A percentile compares a stretch with the other conserved stretches of the same genome.
Evolutionary conservation across 495 filamentous ascomycete genomes (phyloP).

Genomic region (Aspergillus steynii): DNA sequence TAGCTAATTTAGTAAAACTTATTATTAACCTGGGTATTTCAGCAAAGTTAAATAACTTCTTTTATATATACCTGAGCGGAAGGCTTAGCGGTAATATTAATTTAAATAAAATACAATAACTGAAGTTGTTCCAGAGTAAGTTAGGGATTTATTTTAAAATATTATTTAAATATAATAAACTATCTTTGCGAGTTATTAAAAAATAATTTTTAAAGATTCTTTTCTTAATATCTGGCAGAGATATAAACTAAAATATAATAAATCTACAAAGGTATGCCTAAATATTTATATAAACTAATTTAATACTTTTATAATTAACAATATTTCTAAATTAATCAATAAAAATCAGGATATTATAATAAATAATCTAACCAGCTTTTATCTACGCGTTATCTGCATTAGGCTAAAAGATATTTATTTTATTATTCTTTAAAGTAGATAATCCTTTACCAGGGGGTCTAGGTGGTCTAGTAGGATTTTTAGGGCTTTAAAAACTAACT

Average conservation of each 20-base stretch:
- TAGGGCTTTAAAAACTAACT: no score
- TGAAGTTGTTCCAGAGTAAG: no score
- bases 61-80: conserved; percentile 1
- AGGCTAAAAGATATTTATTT: neutral
- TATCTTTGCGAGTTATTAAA: neutral
- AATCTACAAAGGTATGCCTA: neutral
- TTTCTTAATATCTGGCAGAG: neutral
- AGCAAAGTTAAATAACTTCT: neutral
- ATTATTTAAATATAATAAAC: neutral
- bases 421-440: no score
- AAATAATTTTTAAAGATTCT: no score
- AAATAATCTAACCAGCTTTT: neutral
- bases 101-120: neutral
- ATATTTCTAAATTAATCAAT: neutral
- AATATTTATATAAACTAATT: neutral
- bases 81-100: neutral
- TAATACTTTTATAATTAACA: neutral
- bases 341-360: conserved; percentile 6
- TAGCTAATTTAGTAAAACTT: no score
- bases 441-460: no score
- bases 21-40: no score
- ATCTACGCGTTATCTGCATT: neutral
- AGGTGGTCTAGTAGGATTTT: no score
- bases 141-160: neutral
- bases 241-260: neutral